Percentiles rank a stretch among this genome's conserved stretches.
phyloP scores from a whole-genome alignment of 352 stramenopile genomes.

The Peronospora destructor region DNA sequence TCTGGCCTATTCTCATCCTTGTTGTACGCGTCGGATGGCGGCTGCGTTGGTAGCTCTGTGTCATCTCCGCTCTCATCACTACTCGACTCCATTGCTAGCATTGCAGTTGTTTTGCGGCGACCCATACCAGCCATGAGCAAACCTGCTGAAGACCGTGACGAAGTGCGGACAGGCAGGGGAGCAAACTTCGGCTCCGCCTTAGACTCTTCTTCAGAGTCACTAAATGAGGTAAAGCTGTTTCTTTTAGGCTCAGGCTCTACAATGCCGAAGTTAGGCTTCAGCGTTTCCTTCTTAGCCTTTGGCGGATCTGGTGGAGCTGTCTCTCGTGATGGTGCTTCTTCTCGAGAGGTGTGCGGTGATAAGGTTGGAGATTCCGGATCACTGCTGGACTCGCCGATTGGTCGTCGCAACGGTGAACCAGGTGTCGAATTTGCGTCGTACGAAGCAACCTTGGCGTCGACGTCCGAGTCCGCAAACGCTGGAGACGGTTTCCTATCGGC shows the following conservation, averaged over 20 bases:
- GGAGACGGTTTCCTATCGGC: constrained; percentile 14
- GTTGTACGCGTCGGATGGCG: constrained; percentile 30
- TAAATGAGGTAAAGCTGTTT: constrained; percentile 83
- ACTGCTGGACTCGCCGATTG: constrained; percentile 19
- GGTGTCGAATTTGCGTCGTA: constrained; percentile 16
- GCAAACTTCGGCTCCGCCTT: constrained; percentile 59
- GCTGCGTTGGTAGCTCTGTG: constrained; percentile 49
- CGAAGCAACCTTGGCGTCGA: constrained; percentile 17
- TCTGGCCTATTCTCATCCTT: constrained; percentile 29
- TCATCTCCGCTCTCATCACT: constrained; percentile 58
- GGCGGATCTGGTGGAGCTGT: constrained; percentile 23
- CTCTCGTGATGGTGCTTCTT: constrained; percentile 14
- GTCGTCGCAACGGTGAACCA: constrained; percentile 14
- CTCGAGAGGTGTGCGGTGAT: constrained; percentile 11
- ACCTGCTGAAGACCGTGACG: constrained; percentile 34
- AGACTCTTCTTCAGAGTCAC: constrained; percentile 74
- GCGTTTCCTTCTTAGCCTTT: constrained; percentile 27
- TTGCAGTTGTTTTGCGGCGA: constrained; percentile 55
- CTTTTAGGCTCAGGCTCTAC: constrained; percentile 56
- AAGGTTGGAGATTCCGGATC: constrained; percentile 11
- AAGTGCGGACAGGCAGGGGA: constrained; percentile 34
- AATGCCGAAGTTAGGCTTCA: constrained; percentile 70
- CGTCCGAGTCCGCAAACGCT: constrained; percentile 14
- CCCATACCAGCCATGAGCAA: constrained; percentile 57
- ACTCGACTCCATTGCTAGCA: constrained; percentile 72